A percentile compares a stretch with the other conserved stretches of the same genome.
Evolutionary conservation across 2,329 filamentous ascomycete species (phyloP).

Genomic region (Ascomycota sp.): DNA sequence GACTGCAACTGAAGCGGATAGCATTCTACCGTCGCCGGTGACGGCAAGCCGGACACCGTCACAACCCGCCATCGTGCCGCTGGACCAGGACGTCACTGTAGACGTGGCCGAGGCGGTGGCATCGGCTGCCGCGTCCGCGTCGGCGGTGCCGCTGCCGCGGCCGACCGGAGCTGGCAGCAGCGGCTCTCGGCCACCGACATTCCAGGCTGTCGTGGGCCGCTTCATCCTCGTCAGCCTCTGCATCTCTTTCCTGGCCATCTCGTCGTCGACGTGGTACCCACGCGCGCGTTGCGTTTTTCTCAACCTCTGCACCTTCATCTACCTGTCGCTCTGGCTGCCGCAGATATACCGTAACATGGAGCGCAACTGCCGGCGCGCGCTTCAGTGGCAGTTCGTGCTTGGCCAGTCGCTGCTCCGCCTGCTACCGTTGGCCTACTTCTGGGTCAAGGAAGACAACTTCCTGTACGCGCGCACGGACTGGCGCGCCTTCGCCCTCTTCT

Average conservation of each 20-base stretch:
- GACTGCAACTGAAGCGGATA: constrained; percentile 8
- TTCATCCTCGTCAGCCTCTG: constrained; percentile 34
- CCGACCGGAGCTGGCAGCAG: constrained; percentile 5
- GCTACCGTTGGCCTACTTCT: constrained; percentile 71
- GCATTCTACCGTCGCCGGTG: constrained; percentile 13
- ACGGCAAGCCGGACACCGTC: constrained; percentile 17
- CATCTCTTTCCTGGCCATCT: constrained; percentile 36
- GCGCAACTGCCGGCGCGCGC: constrained; percentile 76
- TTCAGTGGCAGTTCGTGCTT: constrained; percentile 79
- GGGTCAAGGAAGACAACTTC: constrained; percentile 57
- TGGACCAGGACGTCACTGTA: constrained; percentile 41
- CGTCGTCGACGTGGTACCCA: constrained; percentile 40
- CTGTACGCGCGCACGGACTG: constrained; percentile 54
- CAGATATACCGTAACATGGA: constrained; percentile 81
- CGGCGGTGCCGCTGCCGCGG: constrained; percentile 13
- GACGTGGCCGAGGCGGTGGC: constrained; percentile 38
- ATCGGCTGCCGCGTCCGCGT: constrained; percentile 18
- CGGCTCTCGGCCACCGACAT: constrained; percentile 15
- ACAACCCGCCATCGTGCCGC: constrained; percentile 35
- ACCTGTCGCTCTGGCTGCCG: constrained; percentile 80
- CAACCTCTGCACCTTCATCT: constrained; percentile 47
- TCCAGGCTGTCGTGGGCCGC: constrained; percentile 35
- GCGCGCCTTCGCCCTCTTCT: constrained; percentile 35
- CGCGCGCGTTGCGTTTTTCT: constrained; percentile 33
- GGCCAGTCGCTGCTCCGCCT: constrained; percentile 66